Evolutionary conservation across 108 stramenopile genomes (phyloP).

Genomic region (Discostella pseudostelligera): DNA sequence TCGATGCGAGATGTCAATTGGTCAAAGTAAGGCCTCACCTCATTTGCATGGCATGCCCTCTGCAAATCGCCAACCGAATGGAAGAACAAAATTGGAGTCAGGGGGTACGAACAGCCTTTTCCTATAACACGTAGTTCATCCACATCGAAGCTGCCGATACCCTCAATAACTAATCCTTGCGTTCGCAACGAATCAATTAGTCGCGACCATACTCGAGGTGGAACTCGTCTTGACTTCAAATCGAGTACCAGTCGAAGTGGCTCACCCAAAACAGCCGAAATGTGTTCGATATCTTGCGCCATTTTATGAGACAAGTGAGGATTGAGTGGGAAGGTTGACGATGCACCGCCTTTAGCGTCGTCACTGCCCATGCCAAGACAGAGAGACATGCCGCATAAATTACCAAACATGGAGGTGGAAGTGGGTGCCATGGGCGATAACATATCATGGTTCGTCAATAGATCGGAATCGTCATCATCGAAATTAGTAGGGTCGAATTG

Average conservation of each 20-base stretch:
- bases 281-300: conserved; percentile 44
- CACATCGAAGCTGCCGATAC: conserved; percentile 59
- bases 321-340: conserved; percentile 16
- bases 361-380: conserved; percentile 37
- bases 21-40: conserved; percentile 24
- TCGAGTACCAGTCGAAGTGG: conserved; percentile 54
- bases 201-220: conserved; percentile 57
- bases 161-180: conserved; percentile 48
- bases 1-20: conserved; percentile 2
- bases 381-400: conserved; percentile 46
- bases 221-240: conserved; percentile 55
- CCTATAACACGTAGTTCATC: conserved; percentile 53
- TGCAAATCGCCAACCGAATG: conserved; percentile 71
- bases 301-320: conserved; percentile 36
- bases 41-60: conserved; percentile 58
- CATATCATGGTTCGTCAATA: conserved; percentile 42
- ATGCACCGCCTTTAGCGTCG: background rate
- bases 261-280: conserved; percentile 39
- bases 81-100: conserved; percentile 53
- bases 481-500: conserved; percentile 2
- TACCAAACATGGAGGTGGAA: conserved; percentile 8
- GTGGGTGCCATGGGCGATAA: conserved; percentile 9
- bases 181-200: conserved; percentile 48
- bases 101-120: conserved; percentile 32
- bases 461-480: conserved; percentile 21